Conservation (phyloP, 352 stramenopile genomes). For the Stramenopiles sp. region DNA sequence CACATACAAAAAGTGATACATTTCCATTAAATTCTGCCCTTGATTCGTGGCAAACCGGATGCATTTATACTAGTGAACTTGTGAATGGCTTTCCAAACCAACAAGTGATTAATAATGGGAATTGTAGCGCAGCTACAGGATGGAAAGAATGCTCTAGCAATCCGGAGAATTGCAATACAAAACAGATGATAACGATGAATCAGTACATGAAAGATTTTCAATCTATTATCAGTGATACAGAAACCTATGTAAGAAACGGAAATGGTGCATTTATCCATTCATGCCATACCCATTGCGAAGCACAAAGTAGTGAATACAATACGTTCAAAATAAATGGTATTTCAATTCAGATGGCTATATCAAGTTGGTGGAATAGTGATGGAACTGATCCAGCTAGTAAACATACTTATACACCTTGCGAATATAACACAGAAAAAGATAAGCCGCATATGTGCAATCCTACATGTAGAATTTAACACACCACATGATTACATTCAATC, state of each 20-base stretch:
- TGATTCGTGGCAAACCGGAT: neutral
- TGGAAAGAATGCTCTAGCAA: neutral
- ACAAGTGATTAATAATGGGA: neutral
- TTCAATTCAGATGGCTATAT: neutral
- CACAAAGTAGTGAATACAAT: neutral
- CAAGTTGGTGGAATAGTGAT: neutral
- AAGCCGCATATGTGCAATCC: conserved; percentile 4
- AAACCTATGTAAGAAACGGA: neutral
- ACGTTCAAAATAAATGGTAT: conserved; percentile 1
- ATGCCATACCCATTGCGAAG: neutral
- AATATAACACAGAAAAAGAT: neutral
- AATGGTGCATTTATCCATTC: conserved; percentile 7
- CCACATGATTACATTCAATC: too few relatives aligned
- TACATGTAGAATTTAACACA: neutral
- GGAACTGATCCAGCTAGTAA: neutral
- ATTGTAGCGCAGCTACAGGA: neutral
- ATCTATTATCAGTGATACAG: neutral
- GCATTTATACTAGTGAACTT: conserved; percentile 4
- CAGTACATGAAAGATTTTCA: neutral
- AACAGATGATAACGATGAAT: neutral
- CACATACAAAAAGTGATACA: neutral
- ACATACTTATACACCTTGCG: neutral
- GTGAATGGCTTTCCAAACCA: neutral
- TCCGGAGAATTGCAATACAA: neutral
- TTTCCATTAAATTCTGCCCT: neutral